Conservation (phyloP, 2,329 filamentous ascomycete genomes). For the Talaromyces albobiverticillius region DNA sequence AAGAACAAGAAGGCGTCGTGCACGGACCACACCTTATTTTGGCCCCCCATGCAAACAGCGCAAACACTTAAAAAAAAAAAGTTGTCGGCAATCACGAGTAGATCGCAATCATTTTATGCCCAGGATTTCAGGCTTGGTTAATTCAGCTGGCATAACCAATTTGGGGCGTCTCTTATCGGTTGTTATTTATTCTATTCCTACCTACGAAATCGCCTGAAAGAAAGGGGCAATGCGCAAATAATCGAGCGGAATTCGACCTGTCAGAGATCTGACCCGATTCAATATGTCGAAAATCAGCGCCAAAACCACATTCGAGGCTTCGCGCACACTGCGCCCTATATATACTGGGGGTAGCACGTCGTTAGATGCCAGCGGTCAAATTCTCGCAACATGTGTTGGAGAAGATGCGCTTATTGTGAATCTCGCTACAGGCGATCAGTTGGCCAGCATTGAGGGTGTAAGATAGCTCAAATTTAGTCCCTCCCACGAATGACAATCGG, state of each 20-base stretch:
- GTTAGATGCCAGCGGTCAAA: slow-evolving; percentile 73
- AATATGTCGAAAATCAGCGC: slow-evolving; percentile 52
- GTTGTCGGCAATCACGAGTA: slow-evolving; percentile 22
- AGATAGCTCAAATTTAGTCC: slow-evolving; percentile 25
- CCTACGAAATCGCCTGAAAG: not conserved
- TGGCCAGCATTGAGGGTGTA: slow-evolving; percentile 86
- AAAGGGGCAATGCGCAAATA: slow-evolving; percentile 9
- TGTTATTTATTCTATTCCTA: not conserved
- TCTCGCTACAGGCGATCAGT: slow-evolving; percentile 74
- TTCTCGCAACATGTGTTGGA: slow-evolving; percentile 84
- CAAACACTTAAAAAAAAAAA: slow-evolving; percentile 24
- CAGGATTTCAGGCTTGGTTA: not conserved
- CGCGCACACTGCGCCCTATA: slow-evolving; percentile 81
- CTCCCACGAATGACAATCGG: slow-evolving; percentile 17
- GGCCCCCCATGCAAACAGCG: slow-evolving; percentile 17
- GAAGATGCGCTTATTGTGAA: slow-evolving; percentile 90
- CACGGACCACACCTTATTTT: slow-evolving; percentile 32
- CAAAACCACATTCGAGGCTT: slow-evolving; percentile 87
- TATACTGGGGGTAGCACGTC: slow-evolving; percentile 89
- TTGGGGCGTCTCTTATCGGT: not conserved
- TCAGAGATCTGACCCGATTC: slow-evolving; percentile 7
- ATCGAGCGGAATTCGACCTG: slow-evolving; percentile 17
- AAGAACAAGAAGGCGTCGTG: slow-evolving; percentile 17
- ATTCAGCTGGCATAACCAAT: not conserved
- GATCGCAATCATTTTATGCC: not conserved